Percentiles rank a stretch among this genome's conserved stretches.
These are phyloP conservation scores for Triadica sebifera DNA, from an alignment of 345 rosid genomes.

Conservation along the genomic window DNA sequence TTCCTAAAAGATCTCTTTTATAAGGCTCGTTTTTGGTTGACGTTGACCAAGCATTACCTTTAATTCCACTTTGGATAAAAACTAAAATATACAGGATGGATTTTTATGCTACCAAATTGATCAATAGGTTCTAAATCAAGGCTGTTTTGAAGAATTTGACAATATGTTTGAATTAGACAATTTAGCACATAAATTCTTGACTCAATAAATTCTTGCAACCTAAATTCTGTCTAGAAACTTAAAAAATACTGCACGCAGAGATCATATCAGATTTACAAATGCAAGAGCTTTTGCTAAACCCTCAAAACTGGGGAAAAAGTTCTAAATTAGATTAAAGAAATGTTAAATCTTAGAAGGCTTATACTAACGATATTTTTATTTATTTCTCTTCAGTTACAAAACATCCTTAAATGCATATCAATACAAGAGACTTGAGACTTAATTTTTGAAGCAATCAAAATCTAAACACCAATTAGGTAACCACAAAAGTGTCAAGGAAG, in stretches of 20 bases:
- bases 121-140: neutral
- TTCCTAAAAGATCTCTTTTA: no score
- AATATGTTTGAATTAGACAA: neutral
- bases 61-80: no score
- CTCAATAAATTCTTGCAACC: neutral
- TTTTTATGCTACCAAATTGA: neutral
- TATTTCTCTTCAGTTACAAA: neutral
- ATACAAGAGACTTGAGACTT: neutral
- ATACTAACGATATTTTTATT: neutral
- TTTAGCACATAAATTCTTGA: neutral
- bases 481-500: neutral
- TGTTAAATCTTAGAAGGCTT: neutral
- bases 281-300: neutral
- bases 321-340: neutral
- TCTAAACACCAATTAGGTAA: neutral
- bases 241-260: no score
- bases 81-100: no score
- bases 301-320: neutral
- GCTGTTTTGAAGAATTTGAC: neutral
- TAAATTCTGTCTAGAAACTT: neutral
- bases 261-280: no score
- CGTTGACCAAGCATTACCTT: no score
- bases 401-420: neutral
- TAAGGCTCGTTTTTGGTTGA: no score
- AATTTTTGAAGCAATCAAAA: neutral